Evolutionary conservation across 495 filamentous ascomycete genomes (phyloP).

Genomic region (Neurospora tetrasperma): DNA sequence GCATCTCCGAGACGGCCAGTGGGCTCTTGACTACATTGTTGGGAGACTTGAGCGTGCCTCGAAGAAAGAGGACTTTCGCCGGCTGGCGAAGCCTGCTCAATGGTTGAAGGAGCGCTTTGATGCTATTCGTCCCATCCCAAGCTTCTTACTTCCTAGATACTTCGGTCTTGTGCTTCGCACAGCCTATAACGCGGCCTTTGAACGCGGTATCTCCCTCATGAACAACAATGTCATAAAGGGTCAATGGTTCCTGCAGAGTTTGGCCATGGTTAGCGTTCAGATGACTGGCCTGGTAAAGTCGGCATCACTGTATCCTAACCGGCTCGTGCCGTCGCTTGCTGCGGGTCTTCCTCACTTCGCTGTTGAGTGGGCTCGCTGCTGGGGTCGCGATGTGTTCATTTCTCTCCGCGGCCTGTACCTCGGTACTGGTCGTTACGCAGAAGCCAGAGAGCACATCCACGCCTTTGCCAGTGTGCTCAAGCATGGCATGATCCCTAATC

Average conservation of each 20-base stretch:
- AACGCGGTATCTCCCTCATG: constrained; percentile 68
- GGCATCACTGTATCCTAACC: constrained; percentile 78
- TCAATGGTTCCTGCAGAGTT: constrained; percentile 72
- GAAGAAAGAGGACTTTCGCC: constrained; percentile 45
- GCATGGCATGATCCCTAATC: constrained; percentile 97
- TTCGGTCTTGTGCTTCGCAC: constrained; percentile 83
- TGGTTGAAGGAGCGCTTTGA: constrained; percentile 84
- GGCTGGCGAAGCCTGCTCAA: constrained; percentile 50
- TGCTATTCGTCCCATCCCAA: constrained; percentile 72
- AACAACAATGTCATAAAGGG: constrained; percentile 63
- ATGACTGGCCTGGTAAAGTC: constrained; percentile 81
- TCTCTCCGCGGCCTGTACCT: constrained; percentile 83
- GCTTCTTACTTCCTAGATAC: constrained; percentile 83
- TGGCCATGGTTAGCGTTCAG: constrained; percentile 84
- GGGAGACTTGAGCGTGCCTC: constrained; percentile 65
- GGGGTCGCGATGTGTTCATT: constrained; percentile 97
- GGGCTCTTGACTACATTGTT: constrained; percentile 87
- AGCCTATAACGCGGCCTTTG: constrained; percentile 73
- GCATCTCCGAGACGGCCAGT: constrained; percentile 82
- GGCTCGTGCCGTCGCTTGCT: constrained; percentile 75
- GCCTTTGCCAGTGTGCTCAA: constrained; percentile 96
- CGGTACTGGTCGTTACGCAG: constrained; percentile 74
- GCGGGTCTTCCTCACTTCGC: constrained; percentile 95
- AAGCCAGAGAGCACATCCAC: constrained; percentile 86
- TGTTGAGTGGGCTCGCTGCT: constrained; percentile 87